A percentile compares a stretch with the other conserved stretches of the same genome.
Conservation (phyloP, 768 basidiomycete species). For the Rhodosporidiobolus odoratus region DNA sequence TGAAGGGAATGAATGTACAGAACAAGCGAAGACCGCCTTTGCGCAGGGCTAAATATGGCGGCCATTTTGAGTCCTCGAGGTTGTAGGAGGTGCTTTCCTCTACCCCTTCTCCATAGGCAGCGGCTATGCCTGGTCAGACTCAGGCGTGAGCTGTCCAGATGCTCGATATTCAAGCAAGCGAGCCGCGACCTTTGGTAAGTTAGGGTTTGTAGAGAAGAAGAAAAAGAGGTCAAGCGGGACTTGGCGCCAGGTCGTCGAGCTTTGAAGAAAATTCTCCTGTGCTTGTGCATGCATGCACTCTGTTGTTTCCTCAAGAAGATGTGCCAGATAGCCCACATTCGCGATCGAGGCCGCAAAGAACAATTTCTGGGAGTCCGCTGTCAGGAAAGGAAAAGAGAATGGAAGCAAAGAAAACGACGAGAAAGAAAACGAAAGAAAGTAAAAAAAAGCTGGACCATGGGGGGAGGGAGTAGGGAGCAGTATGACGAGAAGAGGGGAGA, state of each 20-base stretch:
- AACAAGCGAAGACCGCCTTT: neutral
- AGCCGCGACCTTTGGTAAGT: too few relatives aligned
- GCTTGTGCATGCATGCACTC: too few relatives aligned
- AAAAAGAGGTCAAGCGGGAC: too few relatives aligned
- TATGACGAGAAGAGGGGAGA: neutral
- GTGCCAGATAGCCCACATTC: too few relatives aligned
- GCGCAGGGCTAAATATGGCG: neutral
- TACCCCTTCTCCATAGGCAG: neutral
- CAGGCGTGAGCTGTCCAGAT: too few relatives aligned
- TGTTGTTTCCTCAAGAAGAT: too few relatives aligned
- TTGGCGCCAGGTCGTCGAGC: too few relatives aligned
- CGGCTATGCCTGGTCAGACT: neutral
- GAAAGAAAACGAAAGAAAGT: neutral
- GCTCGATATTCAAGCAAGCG: neutral
- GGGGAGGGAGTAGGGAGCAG: neutral
- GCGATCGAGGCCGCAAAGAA: neutral
- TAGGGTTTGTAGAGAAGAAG: too few relatives aligned
- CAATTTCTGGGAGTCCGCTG: neutral
- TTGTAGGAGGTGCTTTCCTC: neutral
- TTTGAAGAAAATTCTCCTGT: too few relatives aligned
- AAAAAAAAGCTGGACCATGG: neutral
- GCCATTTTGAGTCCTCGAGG: neutral
- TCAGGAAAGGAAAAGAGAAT: neutral
- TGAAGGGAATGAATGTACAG: too few relatives aligned
- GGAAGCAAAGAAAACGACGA: neutral